Base-by-base conservation (phyloP, 2,329 filamentous ascomycete genomes). In the Tolypocladium capitatum region DNA sequence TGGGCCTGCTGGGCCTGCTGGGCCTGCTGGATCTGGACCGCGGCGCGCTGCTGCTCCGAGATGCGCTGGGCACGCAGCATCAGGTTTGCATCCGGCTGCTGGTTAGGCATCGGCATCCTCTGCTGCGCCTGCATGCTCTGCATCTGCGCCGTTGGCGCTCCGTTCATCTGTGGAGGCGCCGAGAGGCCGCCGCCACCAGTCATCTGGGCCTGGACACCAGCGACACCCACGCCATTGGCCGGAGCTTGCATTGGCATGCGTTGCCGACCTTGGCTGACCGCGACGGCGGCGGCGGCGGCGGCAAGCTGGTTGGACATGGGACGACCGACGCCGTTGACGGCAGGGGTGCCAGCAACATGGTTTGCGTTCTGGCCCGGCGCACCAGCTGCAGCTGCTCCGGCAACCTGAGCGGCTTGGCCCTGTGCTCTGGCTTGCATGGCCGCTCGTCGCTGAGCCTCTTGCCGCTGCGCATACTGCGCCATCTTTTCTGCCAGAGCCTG, bases 141-240 rank as follows among this genome's bases (percentile, higher is more conserved):
- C 68, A 87, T 75, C 53, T 84, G 84, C 24, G 83, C 81, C 60
- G 86, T 83, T 34, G 81, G 79, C 24, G 85, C 72, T 42, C 76
- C 76, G 50, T 78, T 79, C 69, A 85, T 75, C 38, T 78, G 74
- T 59, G 79, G 73, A 3, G 69, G 78, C 27, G 68, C 74, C 49
- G 69, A 72, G 41, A 70, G 74, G 51, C 65, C 74, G 46, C 67
- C 72, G 47, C 67, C 72, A 51, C 63, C 24, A 27, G 38, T 64
- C 63, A 75, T 71, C 59, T 71, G 78, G n/a, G 67, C 64, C 40
- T 68, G 65, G 9, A 72, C 64, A 9, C 61, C 67, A 47, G 71
- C 63, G 13, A 59, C 64, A 48, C 71, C 56, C 65, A 78, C 72
- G 59, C 74, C 63, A 59, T 73, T 72, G 56, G 72, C 61, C 54